phyloP scores from a whole-genome alignment of 2,329 filamentous ascomycete genomes.

The Scytalidium sp. region DNA sequence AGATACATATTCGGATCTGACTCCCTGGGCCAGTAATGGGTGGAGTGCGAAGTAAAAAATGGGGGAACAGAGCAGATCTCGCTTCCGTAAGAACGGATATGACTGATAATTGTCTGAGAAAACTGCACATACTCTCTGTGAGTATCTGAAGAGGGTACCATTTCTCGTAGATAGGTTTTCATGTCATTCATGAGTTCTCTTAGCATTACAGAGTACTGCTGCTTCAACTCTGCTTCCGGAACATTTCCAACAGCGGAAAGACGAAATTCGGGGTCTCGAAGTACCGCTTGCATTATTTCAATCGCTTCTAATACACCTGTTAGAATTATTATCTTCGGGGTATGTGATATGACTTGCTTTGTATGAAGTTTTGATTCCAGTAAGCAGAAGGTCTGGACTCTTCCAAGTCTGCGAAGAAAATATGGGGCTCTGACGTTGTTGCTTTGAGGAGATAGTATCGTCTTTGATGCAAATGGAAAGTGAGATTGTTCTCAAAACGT shows the following conservation, averaged over 20 bases:
- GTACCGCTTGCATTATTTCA: not conserved
- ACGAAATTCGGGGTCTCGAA: not conserved
- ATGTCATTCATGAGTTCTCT: constrained; percentile 21
- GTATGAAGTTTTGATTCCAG: not conserved
- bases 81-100: constrained; percentile 21
- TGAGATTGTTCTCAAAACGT: constrained; percentile 48
- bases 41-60: constrained; percentile 22
- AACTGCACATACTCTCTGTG: constrained; percentile 20
- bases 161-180: constrained; percentile 17
- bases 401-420: not conserved
- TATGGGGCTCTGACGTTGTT: not conserved
- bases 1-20: constrained; percentile 23
- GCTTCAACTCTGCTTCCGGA: not conserved
- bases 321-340: not conserved
- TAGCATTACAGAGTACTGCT: constrained; percentile 8
- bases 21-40: constrained; percentile 23
- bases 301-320: not conserved
- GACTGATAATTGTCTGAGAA: constrained; percentile 16
- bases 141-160: constrained; percentile 10
- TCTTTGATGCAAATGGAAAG: constrained; percentile 17
- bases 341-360: not conserved
- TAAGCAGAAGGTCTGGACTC: not conserved
- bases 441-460: constrained; percentile 14
- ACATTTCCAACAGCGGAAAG: not conserved
- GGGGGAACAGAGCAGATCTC: constrained; percentile 19